Base-by-base conservation (phyloP, 1,284 basidiomycete genomes). In the Athelia sp. region DNA sequence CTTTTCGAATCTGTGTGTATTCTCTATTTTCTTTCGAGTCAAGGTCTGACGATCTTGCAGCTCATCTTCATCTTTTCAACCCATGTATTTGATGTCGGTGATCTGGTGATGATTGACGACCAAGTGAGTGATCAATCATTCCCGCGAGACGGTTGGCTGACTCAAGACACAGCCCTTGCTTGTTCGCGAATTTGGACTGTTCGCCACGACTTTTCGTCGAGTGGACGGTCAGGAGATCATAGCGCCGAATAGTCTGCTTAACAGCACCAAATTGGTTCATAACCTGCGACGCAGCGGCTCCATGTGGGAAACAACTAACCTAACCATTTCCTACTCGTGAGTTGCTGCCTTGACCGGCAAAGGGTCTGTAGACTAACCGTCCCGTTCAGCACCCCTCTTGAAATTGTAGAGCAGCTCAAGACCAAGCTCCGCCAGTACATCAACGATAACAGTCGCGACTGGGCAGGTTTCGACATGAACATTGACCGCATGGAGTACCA, bases 51-150 rank as follows among this genome's bases (percentile, higher is more conserved):
- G 42, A 49, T 50, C 52, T 50, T 19, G 11, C 26, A 86, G 80
- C 73, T 88, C 32, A 85, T 89, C 59, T 91, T 92, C 70, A 90
- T 91, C 55, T 91, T 92, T 65, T 87, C 86, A 0, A 88, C 86
- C 0, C 87, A 89, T 57, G 82, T 86, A 17, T 89, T 84, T 57
- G 86, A 89, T 59, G 82, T 89, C 9, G 87, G 87, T 18, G 88
- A 90, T 58, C 66, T 90, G 24, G 82, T 90, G 9, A 79, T 89
- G 74, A 89, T 90, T 55, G 87, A 89, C 59, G 84, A 84, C 51
- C 76, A 82, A 62, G 79, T 76, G 61, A 45, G 63, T 58, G 17
- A 22, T 24, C 36, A 45, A 34, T 19, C 8, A 40, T 9, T 40
- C 6, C 45, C 21, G 15, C 23, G 15, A 14, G 19, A 43, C 9